Base-by-base conservation (phyloP, 1,139 yeast genomes). In the Kodamaea suecica region DNA sequence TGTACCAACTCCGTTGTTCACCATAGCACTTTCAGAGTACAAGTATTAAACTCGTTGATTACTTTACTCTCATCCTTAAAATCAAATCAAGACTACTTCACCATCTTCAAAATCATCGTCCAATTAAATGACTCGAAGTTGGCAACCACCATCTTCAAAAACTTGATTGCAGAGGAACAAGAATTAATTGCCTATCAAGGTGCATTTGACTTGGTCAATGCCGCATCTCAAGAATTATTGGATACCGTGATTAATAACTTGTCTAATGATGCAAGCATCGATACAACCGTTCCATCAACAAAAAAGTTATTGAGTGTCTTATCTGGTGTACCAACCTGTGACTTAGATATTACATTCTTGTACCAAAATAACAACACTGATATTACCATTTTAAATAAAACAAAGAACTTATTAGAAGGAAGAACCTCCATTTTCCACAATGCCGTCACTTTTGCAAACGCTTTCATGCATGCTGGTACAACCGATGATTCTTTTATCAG, bases 391-490 rank as follows among this genome's bases (percentile, higher is more conserved):
- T 72, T 92, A 52, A 84, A 85, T 59, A 84, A 84, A 53, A 77
- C 97, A 10, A 88, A 87, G 61, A 76, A 79, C 41, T 70, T 77
- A 16, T 71, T 94, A 47, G 98, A 92, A 58, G 96, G 96, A 26
- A 80, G 96, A 63, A 84, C 83, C 53, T 90, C 97, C 4, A 78
- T 92, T 47, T 90, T 86, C 74, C 98, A 94, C 62, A 84, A 95
- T 17, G 98, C 97, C 4, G 90, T 92, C 31, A 87, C 97, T 29
- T 90, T 92, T 60, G 82, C 95, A 37, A 92, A 88, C 54, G 97
- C 97, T 0, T 88, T 87, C 54, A 77, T 90, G 78, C 96, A 90
- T 60, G 90, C 95, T 21, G 98, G 98, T 43, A 94, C 99, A 8
- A 87, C 97, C 15, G 95, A 88, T 50, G 97, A 92, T 58, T 80